Conservation (phyloP, 169 alveolate genomes). For the Plasmodium ovale region DNA sequence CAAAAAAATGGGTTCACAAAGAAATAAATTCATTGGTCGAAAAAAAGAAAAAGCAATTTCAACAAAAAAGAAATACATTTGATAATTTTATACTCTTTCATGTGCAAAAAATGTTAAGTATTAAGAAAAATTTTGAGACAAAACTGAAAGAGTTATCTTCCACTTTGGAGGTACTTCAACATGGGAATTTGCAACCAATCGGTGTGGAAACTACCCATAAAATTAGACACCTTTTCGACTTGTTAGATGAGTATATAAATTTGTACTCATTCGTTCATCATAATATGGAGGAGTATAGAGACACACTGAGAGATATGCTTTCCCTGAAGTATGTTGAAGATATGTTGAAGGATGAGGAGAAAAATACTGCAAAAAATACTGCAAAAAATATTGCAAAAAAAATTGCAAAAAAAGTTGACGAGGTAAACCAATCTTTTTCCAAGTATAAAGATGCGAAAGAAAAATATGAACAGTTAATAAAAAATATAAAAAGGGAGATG, state of each 20-base stretch:
- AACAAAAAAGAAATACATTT: conserved; percentile 13
- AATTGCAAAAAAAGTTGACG: neutral
- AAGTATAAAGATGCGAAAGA: conserved; percentile 9
- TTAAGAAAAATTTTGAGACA: neutral
- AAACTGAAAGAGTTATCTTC: neutral
- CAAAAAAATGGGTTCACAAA: conserved; percentile 5
- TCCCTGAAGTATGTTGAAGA: conserved; percentile 24
- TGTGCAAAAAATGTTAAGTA: conserved; percentile 9
- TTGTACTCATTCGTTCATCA: conserved; percentile 10
- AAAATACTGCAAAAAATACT: too few species aligned
- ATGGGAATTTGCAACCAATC: neutral
- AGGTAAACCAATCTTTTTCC: conserved; percentile 4
- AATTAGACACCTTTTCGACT: conserved; percentile 3
- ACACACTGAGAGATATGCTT: conserved; percentile 7
- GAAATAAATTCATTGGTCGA: neutral
- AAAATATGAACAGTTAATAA: conserved; percentile 15
- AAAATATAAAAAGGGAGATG: neutral
- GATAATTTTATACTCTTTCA: conserved; percentile 16
- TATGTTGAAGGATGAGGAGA: conserved; percentile 10
- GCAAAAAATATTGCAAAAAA: conserved; percentile 17
- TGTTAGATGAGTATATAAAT: conserved; percentile 16
- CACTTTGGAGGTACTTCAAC: neutral
- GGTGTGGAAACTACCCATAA: neutral
- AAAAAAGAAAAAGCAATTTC: conserved; percentile 4
- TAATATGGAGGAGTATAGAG: neutral